These are phyloP conservation scores for Celoporthe dispersa DNA, from an alignment of 2,329 filamentous ascomycete genomes.

Conservation along the genomic window DNA sequence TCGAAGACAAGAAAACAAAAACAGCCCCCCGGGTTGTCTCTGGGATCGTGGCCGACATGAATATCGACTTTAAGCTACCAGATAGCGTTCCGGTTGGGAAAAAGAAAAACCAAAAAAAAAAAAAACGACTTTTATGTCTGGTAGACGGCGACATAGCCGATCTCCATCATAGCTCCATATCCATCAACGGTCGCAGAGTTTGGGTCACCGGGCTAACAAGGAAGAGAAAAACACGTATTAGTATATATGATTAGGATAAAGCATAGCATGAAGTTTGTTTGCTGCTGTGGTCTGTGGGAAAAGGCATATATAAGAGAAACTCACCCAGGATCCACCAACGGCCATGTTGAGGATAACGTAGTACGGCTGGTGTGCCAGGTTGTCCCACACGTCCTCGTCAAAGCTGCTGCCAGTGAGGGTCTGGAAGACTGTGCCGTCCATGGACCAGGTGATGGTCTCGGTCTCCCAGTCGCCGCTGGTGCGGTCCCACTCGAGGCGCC, in stretches of 20 bases:
- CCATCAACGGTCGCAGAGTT: slow-evolving; percentile 36
- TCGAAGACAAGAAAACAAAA: background rate
- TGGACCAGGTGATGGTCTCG: slow-evolving; percentile 54
- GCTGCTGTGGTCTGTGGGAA: no score
- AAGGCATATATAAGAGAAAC: slow-evolving; percentile 20
- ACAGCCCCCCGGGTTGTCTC: background rate
- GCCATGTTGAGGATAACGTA: slow-evolving; percentile 38
- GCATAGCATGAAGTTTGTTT: no score
- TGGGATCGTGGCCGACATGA: background rate
- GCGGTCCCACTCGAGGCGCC: slow-evolving; percentile 53
- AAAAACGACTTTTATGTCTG: no score
- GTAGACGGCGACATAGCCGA: slow-evolving; percentile 36
- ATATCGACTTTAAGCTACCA: background rate
- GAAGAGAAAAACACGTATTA: background rate
- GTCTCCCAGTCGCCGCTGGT: slow-evolving; percentile 47
- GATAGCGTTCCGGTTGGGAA: no score
- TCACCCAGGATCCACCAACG: slow-evolving; percentile 39
- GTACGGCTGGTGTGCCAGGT: slow-evolving; percentile 36
- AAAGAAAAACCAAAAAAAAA: background rate
- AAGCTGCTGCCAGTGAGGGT: slow-evolving; percentile 48
- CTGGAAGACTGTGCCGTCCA: slow-evolving; percentile 50
- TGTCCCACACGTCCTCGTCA: slow-evolving; percentile 48
- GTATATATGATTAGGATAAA: background rate
- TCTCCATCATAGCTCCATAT: slow-evolving; percentile 39
- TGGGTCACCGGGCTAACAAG: slow-evolving; percentile 36